Conservation (phyloP, 441 rosid genomes). For the Hura crepitans region DNA sequence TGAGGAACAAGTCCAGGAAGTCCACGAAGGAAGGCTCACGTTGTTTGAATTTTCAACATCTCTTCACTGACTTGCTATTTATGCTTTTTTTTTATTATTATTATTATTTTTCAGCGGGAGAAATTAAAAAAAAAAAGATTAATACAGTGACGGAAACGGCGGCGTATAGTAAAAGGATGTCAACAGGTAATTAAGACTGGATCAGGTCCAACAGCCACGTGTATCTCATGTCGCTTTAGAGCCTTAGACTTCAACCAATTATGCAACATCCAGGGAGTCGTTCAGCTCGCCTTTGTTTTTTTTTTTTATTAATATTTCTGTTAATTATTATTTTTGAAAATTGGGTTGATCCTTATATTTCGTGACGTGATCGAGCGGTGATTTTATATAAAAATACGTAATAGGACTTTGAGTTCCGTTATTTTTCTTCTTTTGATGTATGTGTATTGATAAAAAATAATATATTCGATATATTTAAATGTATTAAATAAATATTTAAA, state of each 20-base stretch:
- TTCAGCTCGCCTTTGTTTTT: background rate
- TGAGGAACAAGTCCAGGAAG: background rate
- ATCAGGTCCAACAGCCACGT: background rate
- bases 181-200: background rate
- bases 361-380: too few species aligned
- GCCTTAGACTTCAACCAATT: background rate
- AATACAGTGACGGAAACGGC: background rate
- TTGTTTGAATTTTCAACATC: conserved; percentile 3
- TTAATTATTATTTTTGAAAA: too few species aligned
- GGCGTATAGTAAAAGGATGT: background rate
- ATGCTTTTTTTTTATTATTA: background rate
- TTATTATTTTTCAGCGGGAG: too few species aligned
- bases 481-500: too few species aligned
- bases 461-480: too few species aligned
- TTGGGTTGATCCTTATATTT: too few species aligned
- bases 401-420: too few species aligned
- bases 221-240: background rate
- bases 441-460: too few species aligned
- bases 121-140: too few species aligned
- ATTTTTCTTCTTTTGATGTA: too few species aligned
- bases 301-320: background rate
- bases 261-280: background rate
- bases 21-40: conserved; percentile 15
- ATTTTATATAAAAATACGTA: too few species aligned
- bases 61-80: background rate